These are phyloP conservation scores for Spergularia bocconei DNA, from an alignment of 148 eudicot species.

Conservation along the genomic window DNA sequence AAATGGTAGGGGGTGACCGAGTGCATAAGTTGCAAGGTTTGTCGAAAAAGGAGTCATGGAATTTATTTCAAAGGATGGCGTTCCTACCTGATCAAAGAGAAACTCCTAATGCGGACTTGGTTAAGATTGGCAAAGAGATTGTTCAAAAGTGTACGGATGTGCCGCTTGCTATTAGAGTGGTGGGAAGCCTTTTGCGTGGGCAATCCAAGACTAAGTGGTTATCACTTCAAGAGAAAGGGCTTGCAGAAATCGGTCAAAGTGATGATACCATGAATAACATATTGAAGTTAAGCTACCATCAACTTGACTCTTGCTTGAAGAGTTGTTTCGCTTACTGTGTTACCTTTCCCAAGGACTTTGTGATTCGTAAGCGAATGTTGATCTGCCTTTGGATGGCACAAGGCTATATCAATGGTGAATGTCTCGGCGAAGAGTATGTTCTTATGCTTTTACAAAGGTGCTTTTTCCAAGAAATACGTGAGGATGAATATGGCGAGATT, in stretches of 20 bases:
- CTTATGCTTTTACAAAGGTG: constrained; percentile 6
- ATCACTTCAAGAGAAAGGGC: neutral
- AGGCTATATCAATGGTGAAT: neutral
- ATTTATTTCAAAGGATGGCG: neutral
- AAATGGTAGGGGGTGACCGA: neutral
- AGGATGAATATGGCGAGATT: neutral
- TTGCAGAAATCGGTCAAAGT: neutral
- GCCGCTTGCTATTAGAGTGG: neutral
- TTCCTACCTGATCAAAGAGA: neutral
- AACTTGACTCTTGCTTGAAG: neutral
- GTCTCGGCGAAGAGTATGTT: neutral
- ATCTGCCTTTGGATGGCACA: neutral
- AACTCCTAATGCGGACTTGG: neutral
- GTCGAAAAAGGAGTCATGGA: neutral
- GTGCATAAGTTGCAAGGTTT: neutral
- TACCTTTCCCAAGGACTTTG: neutral
- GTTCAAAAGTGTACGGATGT: neutral
- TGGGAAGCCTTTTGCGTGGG: neutral
- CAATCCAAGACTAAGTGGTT: neutral
- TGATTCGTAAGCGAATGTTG: neutral
- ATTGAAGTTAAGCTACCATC: neutral
- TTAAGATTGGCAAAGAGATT: neutral
- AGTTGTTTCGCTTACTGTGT: constrained; percentile 1
- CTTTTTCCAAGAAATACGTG: constrained; percentile 2
- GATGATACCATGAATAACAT: neutral